Conservation (phyloP, 140 eudicot genomes). For the Cichorium intybus region DNA sequence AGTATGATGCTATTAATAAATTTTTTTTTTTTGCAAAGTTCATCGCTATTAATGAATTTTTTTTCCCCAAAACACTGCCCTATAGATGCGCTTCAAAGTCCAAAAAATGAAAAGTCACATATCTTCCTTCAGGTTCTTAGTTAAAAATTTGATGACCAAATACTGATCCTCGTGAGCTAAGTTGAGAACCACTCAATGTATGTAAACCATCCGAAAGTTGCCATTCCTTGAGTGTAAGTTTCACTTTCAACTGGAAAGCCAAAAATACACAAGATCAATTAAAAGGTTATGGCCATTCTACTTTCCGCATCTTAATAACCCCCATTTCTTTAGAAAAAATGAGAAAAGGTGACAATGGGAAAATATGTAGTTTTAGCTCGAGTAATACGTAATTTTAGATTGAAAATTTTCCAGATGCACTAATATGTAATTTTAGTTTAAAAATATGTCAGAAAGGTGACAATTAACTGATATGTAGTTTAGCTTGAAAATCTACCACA, state of each 20-base stretch:
- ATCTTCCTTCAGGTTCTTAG: conserved; percentile 79
- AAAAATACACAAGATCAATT: neutral
- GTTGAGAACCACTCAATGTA: conserved; percentile 44
- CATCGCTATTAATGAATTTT: too few species aligned
- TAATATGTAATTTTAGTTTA: too few species aligned
- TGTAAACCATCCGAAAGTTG: conserved; percentile 87
- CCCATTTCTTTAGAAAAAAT: neutral
- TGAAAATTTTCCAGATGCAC: too few species aligned
- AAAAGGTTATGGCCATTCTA: neutral
- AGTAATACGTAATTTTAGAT: too few species aligned
- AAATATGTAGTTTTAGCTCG: neutral
- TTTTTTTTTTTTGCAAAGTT: too few species aligned
- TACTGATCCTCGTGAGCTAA: conserved; percentile 47
- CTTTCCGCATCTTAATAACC: neutral
- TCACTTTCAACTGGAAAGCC: conserved; percentile 68
- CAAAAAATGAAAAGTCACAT: too few species aligned
- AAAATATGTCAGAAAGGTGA: too few species aligned
- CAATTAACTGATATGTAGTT: too few species aligned
- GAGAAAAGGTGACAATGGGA: neutral
- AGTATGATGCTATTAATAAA: too few species aligned
- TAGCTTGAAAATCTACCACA: too few species aligned
- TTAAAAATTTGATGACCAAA: conserved; percentile 46
- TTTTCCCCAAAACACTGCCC: too few species aligned
- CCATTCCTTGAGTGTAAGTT: conserved; percentile 89
- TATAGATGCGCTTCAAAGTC: too few species aligned